Base-by-base conservation (phyloP, 2,329 filamentous ascomycete genomes). In the Cryphonectria japonica region DNA sequence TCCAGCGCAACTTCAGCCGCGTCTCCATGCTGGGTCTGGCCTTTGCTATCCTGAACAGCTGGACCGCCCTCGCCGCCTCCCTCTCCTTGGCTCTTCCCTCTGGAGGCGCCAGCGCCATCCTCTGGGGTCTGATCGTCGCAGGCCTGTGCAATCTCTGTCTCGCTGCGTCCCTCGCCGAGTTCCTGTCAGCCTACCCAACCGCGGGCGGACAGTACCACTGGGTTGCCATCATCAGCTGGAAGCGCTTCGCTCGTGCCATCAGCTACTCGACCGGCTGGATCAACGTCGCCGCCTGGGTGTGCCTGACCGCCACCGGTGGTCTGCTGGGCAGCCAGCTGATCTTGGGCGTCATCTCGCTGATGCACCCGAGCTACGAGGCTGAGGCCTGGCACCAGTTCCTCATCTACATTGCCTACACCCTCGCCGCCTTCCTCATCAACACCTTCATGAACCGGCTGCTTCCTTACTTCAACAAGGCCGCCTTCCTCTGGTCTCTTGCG, bases 251-350 rank as follows among this genome's bases (percentile, higher is more conserved):
- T 26, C 87, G 89, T 0, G 82, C 88, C 41, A 85, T 93, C 14
- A 91, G 89, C 63, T 93, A 91, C 83, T 86, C 89, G 63, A 93
- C 91, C 0, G 91, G 91, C 39, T 93, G 91, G 91, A 92, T 90
- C 78, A 91, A 90, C 75, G 87, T 89, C 52, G 89, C 89, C n/a
- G 91, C 90, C 22, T 93, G 91, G 89, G 89, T 92, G 43, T 88
- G 88, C 13, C 80, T 93, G 68, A 89, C 88, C 5, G 91, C 91
- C 9, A 92, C 90, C 0, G 91, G 88, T 22, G 90, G 90, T 1
- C 83, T 93, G 32, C 84, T 93, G 6, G 90, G 89, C 16, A 91
- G 88, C 75, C 86, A 90, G 73, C 86, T 93, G 73, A 86, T 93
- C 66, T 78, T 92, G 37, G 89, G 90, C 69, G 85, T 92, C 60